These are phyloP conservation scores for maize (Zea mays) DNA, from an alignment of 176 grass and related monocot species.

Conservation along the genomic window DNA sequence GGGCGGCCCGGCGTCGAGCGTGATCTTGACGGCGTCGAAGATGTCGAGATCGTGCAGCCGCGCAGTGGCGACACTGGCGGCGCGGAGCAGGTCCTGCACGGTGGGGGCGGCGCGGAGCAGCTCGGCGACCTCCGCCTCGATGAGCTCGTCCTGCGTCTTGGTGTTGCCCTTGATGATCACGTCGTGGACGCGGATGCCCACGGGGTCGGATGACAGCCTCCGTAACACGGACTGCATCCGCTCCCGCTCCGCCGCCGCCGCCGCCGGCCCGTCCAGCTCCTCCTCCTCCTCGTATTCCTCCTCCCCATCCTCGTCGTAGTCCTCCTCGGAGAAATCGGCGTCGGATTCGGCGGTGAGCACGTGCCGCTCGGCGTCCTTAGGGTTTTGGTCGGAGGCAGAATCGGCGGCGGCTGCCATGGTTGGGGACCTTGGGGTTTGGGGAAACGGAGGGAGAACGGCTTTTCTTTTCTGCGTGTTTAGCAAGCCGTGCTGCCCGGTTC, in stretches of 20 bases:
- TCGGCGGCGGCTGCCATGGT: constrained; percentile 46
- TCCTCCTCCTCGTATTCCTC: constrained; percentile 45
- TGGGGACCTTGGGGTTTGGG: constrained; percentile 38
- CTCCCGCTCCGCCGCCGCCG: constrained; percentile 48
- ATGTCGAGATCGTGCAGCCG: constrained; percentile 66
- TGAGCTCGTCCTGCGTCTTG: constrained; percentile 76
- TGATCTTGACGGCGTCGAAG: constrained; percentile 87
- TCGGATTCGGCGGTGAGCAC: neutral
- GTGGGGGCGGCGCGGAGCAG: constrained; percentile 60
- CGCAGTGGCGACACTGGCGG: constrained; percentile 58
- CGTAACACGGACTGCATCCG: constrained; percentile 52
- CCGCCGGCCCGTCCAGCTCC: constrained; percentile 47
- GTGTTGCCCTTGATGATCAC: constrained; percentile 83
- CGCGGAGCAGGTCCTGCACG: constrained; percentile 75
- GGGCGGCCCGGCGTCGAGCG: constrained; percentile 76
- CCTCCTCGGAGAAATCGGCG: constrained; percentile 30
- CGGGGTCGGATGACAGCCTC: constrained; percentile 49
- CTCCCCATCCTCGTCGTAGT: constrained; percentile 36
- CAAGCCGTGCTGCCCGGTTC: neutral
- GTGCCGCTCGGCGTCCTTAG: constrained; percentile 26
- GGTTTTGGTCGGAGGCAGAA: constrained; percentile 46
- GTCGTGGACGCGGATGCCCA: constrained; percentile 83
- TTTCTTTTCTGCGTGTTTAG: constrained; percentile 10
- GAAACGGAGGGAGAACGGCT: neutral
- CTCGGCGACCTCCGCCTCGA: constrained; percentile 79